A percentile compares a stretch with the other conserved stretches of the same genome.
phyloP scores from a whole-genome alignment of 2,329 filamentous ascomycete species.

The Exophiala sp. region DNA sequence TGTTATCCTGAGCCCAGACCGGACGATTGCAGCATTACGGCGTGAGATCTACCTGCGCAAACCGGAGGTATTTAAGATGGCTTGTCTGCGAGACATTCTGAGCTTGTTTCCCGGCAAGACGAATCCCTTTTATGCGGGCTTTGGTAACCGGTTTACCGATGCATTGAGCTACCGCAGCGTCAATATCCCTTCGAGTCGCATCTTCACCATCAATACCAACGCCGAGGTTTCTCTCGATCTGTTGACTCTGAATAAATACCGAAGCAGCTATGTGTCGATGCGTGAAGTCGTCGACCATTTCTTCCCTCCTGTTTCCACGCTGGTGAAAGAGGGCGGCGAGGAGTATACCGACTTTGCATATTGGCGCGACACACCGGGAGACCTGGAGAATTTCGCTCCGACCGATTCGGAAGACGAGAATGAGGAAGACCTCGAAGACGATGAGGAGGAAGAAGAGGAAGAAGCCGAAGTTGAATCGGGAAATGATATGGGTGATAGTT shows the following conservation, averaged over 20 bases:
- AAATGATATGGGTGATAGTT: constrained; percentile 51
- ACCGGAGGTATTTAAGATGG: constrained; percentile 99
- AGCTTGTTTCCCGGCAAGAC: constrained; percentile 71
- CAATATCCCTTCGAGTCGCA: constrained; percentile 86
- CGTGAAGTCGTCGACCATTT: constrained; percentile 96
- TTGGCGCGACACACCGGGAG: constrained; percentile 80
- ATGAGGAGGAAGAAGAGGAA: constrained; percentile 42
- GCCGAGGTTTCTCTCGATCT: constrained; percentile 90
- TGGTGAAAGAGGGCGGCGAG: constrained; percentile 84
- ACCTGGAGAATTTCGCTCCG: constrained; percentile 81
- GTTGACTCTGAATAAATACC: constrained; percentile 85
- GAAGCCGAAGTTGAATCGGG: constrained; percentile 37
- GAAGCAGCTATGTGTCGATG: constrained; percentile 95
- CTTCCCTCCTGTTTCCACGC: constrained; percentile 82
- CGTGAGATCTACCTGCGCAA: constrained; percentile 93
- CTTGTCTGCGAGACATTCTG: constrained; percentile 88
- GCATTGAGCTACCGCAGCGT: constrained; percentile 93
- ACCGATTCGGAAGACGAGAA: constrained; percentile 60
- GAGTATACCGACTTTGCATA: constrained; percentile 97
- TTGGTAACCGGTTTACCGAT: constrained; percentile 93
- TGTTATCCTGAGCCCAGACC: constrained; percentile 89
- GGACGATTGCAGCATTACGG: constrained; percentile 86
- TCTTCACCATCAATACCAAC: constrained; percentile 98
- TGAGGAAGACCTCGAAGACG: constrained; percentile 39
- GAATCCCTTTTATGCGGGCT: constrained; percentile 92